Evolutionary conservation across 495 filamentous ascomycete genomes (phyloP).

Genomic region (Penicillium mononematosum): DNA sequence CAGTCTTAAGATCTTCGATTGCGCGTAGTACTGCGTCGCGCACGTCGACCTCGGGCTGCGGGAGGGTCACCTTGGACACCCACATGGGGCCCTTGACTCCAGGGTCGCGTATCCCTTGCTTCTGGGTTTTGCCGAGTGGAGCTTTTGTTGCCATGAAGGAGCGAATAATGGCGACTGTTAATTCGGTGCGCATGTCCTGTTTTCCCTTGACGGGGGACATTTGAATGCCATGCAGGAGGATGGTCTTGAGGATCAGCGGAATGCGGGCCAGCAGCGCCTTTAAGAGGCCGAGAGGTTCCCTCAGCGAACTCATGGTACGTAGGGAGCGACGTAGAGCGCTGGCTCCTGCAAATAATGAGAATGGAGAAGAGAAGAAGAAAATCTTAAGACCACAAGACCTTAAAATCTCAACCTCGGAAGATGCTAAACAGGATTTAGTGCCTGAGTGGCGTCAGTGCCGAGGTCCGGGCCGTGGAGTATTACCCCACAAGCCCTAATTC

Average conservation of each 20-base stretch:
- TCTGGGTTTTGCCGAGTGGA: slow-evolving; percentile 63
- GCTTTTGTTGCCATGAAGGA: slow-evolving; percentile 50
- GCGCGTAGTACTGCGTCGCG: slow-evolving; percentile 58
- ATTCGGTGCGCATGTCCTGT: slow-evolving; percentile 74
- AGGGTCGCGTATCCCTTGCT: slow-evolving; percentile 57
- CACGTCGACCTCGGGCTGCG: slow-evolving; percentile 55
- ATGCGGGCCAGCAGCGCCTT: slow-evolving; percentile 54
- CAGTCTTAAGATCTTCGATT: slow-evolving; percentile 61
- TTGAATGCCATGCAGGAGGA: slow-evolving; percentile 64
- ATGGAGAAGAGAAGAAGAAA: not conserved
- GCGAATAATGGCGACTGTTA: slow-evolving; percentile 70
- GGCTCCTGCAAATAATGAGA: not conserved
- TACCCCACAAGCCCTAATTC: slow-evolving; percentile 7
- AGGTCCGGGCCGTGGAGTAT: slow-evolving; percentile 15
- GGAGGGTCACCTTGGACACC: slow-evolving; percentile 66
- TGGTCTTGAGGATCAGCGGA: slow-evolving; percentile 65
- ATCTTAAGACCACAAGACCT: not conserved
- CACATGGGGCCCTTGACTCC: slow-evolving; percentile 78
- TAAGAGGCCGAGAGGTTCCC: slow-evolving; percentile 40
- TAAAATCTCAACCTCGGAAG: slow-evolving; percentile 1
- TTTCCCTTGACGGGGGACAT: slow-evolving; percentile 66
- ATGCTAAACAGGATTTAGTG: slow-evolving; percentile 22
- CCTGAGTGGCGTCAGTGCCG: slow-evolving; percentile 21
- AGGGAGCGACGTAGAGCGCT: not conserved
- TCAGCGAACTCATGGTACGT: slow-evolving; percentile 36